Percentiles rank a stretch among this genome's conserved stretches.
These are phyloP conservation scores for Entelexis sorbosivorans DNA, from an alignment of 1,139 yeast species.

Conservation along the genomic window DNA sequence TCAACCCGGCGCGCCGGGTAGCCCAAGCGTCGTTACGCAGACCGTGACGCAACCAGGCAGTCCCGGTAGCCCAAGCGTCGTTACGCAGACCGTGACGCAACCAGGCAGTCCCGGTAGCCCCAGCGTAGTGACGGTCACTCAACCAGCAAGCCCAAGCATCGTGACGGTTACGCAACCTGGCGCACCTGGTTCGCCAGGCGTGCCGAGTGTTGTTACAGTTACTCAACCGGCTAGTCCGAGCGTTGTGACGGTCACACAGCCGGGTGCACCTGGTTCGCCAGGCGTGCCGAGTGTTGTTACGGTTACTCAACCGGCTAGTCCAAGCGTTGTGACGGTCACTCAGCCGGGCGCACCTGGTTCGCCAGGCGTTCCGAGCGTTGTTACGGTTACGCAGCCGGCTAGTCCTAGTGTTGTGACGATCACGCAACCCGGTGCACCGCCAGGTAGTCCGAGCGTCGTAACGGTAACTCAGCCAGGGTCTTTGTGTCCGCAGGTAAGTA, in stretches of 20 bases:
- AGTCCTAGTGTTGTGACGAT: constrained; percentile 14
- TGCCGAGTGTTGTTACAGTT: constrained; percentile 4
- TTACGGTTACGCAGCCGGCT: constrained; percentile 20
- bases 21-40: too few species aligned
- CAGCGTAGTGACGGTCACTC: not conserved
- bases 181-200: not conserved
- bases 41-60: too few species aligned
- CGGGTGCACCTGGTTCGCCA: constrained; percentile 1
- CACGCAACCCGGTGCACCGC: constrained; percentile 12
- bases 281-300: constrained; percentile 5
- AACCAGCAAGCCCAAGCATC: constrained; percentile 8
- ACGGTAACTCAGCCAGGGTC: constrained; percentile 11
- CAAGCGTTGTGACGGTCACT: constrained; percentile 2
- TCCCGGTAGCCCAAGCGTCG: not conserved
- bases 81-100: constrained; percentile 8
- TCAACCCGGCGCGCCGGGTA: constrained; percentile 1
- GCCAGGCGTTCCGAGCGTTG: not conserved
- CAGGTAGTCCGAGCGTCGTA: not conserved
- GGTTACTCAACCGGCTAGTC: constrained; percentile 17
- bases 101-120: constrained; percentile 4
- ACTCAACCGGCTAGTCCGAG: constrained; percentile 6
- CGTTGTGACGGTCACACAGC: not conserved
- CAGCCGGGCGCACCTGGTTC: constrained; percentile 1
- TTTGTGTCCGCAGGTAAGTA: constrained; percentile 13
- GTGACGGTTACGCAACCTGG: constrained; percentile 13